Conservation (phyloP, 176 grass and related monocot species). For the Oryza nivara region DNA sequence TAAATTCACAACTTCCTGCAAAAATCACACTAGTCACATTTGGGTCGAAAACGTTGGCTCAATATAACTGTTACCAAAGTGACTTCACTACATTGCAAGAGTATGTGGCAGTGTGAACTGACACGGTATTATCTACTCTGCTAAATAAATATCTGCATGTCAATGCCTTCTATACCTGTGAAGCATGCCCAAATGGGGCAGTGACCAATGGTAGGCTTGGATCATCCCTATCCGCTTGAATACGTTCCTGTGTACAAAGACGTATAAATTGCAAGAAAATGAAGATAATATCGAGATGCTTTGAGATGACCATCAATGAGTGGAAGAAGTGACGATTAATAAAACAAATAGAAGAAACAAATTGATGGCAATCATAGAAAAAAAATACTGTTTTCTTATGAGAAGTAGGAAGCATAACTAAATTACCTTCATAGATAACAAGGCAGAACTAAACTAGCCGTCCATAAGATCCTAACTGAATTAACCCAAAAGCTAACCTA, state of each 20-base stretch:
- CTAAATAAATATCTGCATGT: constrained; percentile 31
- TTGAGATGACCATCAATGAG: constrained; percentile 11
- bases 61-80: constrained; percentile 15
- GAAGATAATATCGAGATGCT: not conserved
- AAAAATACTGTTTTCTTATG: constrained; percentile 2
- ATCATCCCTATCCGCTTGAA: constrained; percentile 94
- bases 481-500: constrained; percentile 8
- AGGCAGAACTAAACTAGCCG: not conserved
- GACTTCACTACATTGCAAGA: constrained; percentile 17
- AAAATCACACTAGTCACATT: constrained; percentile 29
- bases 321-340: not conserved
- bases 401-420: constrained; percentile 21
- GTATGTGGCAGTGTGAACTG: constrained; percentile 18
- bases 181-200: constrained; percentile 98
- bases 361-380: not conserved
- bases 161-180: constrained; percentile 64
- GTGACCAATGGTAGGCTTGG: constrained; percentile 94
- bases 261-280: constrained; percentile 30
- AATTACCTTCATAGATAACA: not conserved
- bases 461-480: not conserved
- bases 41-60: not conserved
- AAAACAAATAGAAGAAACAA: not conserved
- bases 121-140: not conserved
- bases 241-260: constrained; percentile 64
- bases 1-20: constrained; percentile 99